phyloP scores from a whole-genome alignment of 768 basidiomycete genomes.

The Tricholoma matsutake region DNA sequence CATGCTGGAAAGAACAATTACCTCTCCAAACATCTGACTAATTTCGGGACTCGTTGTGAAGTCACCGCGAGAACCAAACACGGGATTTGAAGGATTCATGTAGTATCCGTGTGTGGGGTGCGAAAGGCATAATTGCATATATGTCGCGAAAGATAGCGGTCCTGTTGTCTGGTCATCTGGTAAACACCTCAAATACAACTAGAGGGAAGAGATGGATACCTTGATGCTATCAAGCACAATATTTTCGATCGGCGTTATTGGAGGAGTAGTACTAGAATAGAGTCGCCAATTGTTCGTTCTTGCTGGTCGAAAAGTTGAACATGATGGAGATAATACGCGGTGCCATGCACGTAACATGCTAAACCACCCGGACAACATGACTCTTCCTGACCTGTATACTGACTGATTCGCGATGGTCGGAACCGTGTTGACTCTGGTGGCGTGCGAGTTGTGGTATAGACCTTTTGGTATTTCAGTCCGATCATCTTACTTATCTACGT shows the following conservation, averaged over 20 bases:
- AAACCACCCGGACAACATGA: constrained; percentile 2
- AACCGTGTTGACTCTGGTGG: constrained; percentile 1
- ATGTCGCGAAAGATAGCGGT: constrained; percentile 82
- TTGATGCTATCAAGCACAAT: constrained; percentile 70
- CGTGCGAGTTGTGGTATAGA: constrained; percentile 6
- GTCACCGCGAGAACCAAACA: constrained; percentile 87
- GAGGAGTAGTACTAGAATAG: constrained; percentile 12
- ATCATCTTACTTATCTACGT: background rate
- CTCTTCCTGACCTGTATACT: background rate
- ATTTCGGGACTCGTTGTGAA: constrained; percentile 98
- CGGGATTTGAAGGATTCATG: constrained; percentile 64
- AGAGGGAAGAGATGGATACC: constrained; percentile 35
- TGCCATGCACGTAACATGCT: constrained; percentile 9
- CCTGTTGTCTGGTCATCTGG: constrained; percentile 65
- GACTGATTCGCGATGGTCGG: too few relatives aligned
- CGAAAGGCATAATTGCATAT: constrained; percentile 88
- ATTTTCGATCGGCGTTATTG: constrained; percentile 53
- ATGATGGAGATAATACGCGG: background rate
- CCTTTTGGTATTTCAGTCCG: constrained; percentile 1
- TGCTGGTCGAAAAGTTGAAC: background rate
- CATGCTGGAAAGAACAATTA: constrained; percentile 32
- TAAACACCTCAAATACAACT: constrained; percentile 3
- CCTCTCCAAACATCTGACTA: constrained; percentile 95
- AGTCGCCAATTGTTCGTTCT: constrained; percentile 4
- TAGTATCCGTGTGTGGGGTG: constrained; percentile 95